phyloP scores from a whole-genome alignment of 805 yeast species.

The Lipomyces sp. region DNA sequence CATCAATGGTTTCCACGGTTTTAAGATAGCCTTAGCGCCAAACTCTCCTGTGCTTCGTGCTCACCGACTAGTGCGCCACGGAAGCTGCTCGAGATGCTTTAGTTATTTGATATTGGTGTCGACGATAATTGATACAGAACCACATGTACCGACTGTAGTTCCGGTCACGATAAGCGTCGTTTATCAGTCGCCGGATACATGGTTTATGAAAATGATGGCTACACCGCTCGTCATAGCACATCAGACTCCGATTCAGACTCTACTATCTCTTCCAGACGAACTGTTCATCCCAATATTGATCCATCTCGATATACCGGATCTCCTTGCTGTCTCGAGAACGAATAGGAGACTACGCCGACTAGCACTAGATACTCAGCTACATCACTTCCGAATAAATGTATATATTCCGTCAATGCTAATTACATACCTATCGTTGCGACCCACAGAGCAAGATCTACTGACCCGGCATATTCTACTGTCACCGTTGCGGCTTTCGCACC shows the following conservation, averaged over 20 bases:
- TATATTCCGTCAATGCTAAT: conserved; percentile 38
- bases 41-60: too few species aligned
- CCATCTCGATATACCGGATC: conserved; percentile 42
- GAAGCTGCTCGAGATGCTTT: too few species aligned
- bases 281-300: conserved; percentile 37
- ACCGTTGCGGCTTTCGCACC: conserved; percentile 36
- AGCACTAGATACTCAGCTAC: conserved; percentile 39
- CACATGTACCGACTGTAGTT: background rate
- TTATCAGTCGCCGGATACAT: background rate
- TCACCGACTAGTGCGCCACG: too few species aligned
- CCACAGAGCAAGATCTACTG: conserved; percentile 37
- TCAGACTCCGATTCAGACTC: background rate
- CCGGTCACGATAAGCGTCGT: background rate
- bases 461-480: conserved; percentile 39
- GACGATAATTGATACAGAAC: background rate
- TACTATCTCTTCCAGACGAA: conserved; percentile 39
- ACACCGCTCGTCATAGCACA: background rate
- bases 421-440: conserved; percentile 33
- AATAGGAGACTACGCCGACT: conserved; percentile 33
- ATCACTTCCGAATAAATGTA: conserved; percentile 31
- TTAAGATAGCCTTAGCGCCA: too few species aligned
- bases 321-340: conserved; percentile 37
- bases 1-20: too few species aligned
- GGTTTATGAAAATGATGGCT: background rate
- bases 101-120: background rate